These are phyloP conservation scores for Starmerella apicola DNA, from an alignment of 805 yeast genomes.

Conservation along the genomic window DNA sequence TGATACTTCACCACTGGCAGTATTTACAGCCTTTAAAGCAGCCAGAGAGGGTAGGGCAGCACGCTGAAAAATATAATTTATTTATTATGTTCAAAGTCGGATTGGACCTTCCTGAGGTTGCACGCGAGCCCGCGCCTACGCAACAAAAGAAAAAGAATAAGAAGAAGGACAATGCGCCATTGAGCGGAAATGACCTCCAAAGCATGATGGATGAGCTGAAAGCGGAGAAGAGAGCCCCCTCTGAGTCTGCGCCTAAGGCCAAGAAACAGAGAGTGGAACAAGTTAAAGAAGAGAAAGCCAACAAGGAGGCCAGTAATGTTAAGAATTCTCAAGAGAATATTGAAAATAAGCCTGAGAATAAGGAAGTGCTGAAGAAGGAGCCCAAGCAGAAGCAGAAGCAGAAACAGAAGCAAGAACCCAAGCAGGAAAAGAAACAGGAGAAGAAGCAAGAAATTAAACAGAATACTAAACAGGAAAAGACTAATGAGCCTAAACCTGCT, in stretches of 20 bases:
- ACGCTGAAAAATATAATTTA: neutral
- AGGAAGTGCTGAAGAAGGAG: neutral
- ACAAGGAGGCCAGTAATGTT: neutral
- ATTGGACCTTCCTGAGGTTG: conserved; percentile 16
- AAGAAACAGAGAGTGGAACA: conserved; percentile 3
- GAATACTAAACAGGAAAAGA: conserved; percentile 18
- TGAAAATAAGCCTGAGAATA: neutral
- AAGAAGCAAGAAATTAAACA: conserved; percentile 2
- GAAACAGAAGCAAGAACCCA: neutral
- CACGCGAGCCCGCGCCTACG: conserved; percentile 9
- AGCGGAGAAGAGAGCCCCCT: neutral
- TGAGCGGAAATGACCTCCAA: conserved; percentile 14
- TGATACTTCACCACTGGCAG: too few species aligned
- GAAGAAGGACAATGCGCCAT: neutral
- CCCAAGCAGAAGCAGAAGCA: neutral
- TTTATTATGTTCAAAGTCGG: conserved; percentile 17
- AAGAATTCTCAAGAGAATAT: neutral
- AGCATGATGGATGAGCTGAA: conserved; percentile 15
- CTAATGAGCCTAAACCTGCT: neutral
- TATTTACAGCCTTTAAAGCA: too few species aligned
- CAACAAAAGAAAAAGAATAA: conserved; percentile 2
- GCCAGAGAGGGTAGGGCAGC: too few species aligned
- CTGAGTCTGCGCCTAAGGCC: neutral
- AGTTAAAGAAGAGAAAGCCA: neutral
- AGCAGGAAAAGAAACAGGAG: neutral